Conservation (phyloP, 78 protist species). For the Dictyostelium capitatum region DNA sequence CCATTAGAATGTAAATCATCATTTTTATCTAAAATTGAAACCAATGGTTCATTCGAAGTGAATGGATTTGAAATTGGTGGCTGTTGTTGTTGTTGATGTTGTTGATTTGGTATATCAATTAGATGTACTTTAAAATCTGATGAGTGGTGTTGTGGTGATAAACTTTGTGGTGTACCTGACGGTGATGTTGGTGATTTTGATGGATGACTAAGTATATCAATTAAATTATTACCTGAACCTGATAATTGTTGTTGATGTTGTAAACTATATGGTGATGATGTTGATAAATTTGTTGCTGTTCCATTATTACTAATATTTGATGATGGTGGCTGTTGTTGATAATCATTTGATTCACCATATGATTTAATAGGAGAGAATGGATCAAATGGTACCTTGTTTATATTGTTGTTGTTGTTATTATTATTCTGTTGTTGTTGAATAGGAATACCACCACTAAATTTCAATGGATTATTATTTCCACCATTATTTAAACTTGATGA, state of each 20-base stretch:
- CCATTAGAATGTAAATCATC: not conserved
- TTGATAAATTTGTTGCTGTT: not conserved
- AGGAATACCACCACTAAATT: constrained; percentile 37
- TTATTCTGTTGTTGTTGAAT: not conserved
- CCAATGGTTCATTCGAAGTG: constrained; percentile 26
- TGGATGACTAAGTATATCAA: constrained; percentile 20
- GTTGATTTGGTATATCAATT: constrained; percentile 52
- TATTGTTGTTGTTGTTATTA: not conserved
- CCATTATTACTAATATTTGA: not conserved
- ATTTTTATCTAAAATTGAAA: constrained; percentile 23
- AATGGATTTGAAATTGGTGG: constrained; percentile 27
- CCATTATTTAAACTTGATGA: not conserved
- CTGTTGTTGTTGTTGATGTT: not conserved
- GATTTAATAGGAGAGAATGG: constrained; percentile 67
- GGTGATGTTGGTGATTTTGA: constrained; percentile 41
- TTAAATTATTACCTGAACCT: constrained; percentile 6
- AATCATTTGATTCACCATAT: not conserved
- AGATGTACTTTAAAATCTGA: constrained; percentile 70
- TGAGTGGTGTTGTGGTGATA: constrained; percentile 67
- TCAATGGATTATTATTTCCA: constrained; percentile 1
- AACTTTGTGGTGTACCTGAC: constrained; percentile 49
- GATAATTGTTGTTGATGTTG: not conserved
- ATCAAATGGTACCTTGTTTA: constrained; percentile 22
- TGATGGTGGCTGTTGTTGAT: not conserved
- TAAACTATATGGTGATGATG: not conserved